Conservation (phyloP, 2,329 filamentous ascomycete genomes). For the Neospermospora avenae region DNA sequence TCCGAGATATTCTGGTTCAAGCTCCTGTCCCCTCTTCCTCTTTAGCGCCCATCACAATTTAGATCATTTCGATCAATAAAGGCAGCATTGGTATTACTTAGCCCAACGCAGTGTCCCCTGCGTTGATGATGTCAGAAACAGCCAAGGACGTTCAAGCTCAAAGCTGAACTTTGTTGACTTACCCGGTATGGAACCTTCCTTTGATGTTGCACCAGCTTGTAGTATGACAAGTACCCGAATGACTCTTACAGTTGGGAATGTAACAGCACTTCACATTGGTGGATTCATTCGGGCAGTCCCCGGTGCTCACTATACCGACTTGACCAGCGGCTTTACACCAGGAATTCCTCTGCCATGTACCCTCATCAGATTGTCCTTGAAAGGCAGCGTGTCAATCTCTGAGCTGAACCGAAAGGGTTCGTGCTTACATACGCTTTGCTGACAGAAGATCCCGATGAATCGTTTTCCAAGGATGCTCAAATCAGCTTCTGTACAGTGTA, state of each 20-base stretch:
- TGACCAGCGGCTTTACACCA: neutral
- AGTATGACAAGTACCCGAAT: neutral
- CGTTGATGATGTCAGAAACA: neutral
- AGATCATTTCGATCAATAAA: neutral
- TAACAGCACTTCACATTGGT: neutral
- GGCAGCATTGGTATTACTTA: constrained; percentile 1
- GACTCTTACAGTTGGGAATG: neutral
- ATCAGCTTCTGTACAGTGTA: neutral
- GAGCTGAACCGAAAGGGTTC: too few species aligned
- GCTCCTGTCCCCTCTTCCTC: too few species aligned
- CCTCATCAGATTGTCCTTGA: neutral
- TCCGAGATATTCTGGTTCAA: too few species aligned
- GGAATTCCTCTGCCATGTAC: neutral
- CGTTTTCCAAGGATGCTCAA: neutral
- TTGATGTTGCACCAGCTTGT: neutral
- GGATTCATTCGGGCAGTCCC: neutral
- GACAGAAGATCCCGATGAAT: neutral
- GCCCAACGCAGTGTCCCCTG: neutral
- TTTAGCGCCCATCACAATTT: too few species aligned
- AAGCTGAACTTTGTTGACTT: neutral
- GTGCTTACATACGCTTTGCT: neutral
- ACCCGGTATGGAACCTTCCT: neutral
- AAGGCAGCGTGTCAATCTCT: too few species aligned
- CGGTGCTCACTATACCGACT: neutral
- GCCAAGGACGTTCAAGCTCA: neutral